These are phyloP conservation scores for Magnaporthiopsis poae DNA, from an alignment of 2,329 filamentous ascomycete species.

Conservation along the genomic window DNA sequence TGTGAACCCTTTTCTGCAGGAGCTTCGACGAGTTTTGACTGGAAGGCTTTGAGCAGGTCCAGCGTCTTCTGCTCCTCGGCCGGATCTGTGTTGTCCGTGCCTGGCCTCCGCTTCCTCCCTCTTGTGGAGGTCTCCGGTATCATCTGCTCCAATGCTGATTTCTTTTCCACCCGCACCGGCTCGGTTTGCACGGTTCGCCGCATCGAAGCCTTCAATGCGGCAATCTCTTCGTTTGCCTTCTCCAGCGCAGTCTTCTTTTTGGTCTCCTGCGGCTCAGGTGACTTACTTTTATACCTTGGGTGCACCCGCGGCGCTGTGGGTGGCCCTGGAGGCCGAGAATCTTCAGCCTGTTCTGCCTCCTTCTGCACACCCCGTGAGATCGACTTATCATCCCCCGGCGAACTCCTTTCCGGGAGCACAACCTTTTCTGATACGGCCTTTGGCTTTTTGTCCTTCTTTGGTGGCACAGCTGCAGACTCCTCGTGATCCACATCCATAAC, in stretches of 20 bases:
- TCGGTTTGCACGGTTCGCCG: constrained; percentile 49
- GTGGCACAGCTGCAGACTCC: constrained; percentile 14
- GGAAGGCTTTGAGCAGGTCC: constrained; percentile 68
- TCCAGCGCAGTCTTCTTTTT: constrained; percentile 47
- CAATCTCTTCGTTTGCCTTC: constrained; percentile 69
- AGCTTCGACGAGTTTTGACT: constrained; percentile 51
- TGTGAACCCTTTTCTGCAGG: not conserved
- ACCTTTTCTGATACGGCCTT: constrained; percentile 22
- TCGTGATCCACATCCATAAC: constrained; percentile 49
- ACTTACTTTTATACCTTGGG: constrained; percentile 12
- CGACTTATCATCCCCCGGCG: not conserved
- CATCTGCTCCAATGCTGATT: constrained; percentile 61
- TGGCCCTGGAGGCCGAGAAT: not conserved
- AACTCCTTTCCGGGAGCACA: constrained; percentile 11
- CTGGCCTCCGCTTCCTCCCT: constrained; percentile 59
- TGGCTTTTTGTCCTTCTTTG: constrained; percentile 17
- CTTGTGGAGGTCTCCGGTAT: constrained; percentile 62
- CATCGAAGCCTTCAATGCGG: constrained; percentile 72
- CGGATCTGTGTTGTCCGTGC: constrained; percentile 39
- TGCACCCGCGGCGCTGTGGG: constrained; percentile 1
- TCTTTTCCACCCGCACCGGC: constrained; percentile 47
- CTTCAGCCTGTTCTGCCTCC: not conserved
- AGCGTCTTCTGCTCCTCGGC: constrained; percentile 55
- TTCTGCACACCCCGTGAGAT: not conserved
- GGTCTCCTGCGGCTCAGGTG: constrained; percentile 25